phyloP scores from a whole-genome alignment of 345 rosid genomes.

The Sonneratia alba region DNA sequence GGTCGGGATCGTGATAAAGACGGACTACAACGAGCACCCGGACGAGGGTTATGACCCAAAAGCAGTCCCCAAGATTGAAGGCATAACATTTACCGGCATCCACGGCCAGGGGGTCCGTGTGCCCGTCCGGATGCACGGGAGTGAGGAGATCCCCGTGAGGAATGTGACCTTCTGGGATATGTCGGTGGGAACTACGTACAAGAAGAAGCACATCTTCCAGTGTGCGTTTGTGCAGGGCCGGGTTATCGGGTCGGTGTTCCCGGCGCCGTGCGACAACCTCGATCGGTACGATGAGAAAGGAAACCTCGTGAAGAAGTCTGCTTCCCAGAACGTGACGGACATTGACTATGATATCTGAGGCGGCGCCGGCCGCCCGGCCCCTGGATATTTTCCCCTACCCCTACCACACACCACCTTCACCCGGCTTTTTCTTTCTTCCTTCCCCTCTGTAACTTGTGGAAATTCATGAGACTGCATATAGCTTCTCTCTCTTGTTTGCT shows the following conservation, averaged over 20 bases:
- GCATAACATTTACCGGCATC: conserved; percentile 67
- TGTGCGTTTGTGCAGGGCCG: conserved; percentile 83
- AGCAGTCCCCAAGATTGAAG: conserved; percentile 54
- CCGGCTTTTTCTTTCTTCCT: not conserved
- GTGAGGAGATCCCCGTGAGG: conserved; percentile 70
- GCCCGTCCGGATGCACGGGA: conserved; percentile 90
- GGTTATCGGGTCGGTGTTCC: conserved; percentile 78
- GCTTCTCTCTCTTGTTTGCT: too few species aligned
- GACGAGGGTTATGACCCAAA: conserved; percentile 68
- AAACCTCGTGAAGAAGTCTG: conserved; percentile 50
- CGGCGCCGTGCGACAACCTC: conserved; percentile 84
- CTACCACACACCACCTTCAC: not conserved
- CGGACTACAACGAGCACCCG: conserved; percentile 94
- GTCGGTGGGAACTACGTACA: conserved; percentile 85
- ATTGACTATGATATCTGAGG: conserved; percentile 67
- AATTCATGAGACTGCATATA: too few species aligned
- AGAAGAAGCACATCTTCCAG: conserved; percentile 91
- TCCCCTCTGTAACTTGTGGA: too few species aligned
- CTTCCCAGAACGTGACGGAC: conserved; percentile 63
- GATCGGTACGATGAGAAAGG: conserved; percentile 76
- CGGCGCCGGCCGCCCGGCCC: not conserved
- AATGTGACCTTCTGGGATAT: conserved; percentile 75
- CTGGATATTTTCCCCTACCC: not conserved
- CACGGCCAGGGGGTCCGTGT: conserved; percentile 93
- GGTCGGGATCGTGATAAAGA: conserved; percentile 85